Evolutionary conservation across 805 yeast species (phyloP).

Genomic region (Saturnispora serradocipensis): DNA sequence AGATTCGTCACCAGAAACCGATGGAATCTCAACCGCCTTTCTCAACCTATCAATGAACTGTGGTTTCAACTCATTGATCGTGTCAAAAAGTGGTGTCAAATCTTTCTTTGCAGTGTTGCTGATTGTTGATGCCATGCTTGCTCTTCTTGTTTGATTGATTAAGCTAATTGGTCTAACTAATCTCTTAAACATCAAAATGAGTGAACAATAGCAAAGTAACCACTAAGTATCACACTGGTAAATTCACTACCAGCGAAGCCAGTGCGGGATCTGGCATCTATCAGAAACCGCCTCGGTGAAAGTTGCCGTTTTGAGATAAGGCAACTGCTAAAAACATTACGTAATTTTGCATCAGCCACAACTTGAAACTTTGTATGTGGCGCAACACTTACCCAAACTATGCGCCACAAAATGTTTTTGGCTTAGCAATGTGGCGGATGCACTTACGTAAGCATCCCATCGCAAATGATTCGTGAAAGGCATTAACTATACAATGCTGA

Average conservation of each 20-base stretch:
- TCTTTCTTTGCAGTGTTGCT: background rate
- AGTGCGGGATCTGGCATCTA: background rate
- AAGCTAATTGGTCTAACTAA: background rate
- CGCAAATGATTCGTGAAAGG: background rate
- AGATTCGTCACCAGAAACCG: conserved; percentile 86
- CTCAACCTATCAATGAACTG: conserved; percentile 61
- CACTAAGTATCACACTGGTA: background rate
- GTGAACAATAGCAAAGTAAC: background rate
- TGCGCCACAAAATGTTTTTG: too few species aligned
- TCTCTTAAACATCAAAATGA: conserved; percentile 2
- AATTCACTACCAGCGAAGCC: background rate
- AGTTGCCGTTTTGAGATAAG: background rate
- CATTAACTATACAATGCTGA: background rate
- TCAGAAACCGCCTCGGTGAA: background rate
- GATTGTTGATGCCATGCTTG: conserved; percentile 19
- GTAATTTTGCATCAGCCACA: background rate
- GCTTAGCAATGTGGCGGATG: background rate
- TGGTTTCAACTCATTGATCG: conserved; percentile 69
- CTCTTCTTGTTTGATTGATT: background rate
- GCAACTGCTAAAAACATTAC: background rate
- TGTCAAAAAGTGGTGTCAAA: conserved; percentile 34
- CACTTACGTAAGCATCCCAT: background rate
- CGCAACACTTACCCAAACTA: too few species aligned
- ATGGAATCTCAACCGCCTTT: conserved; percentile 87
- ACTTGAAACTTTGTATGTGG: too few species aligned